Conservation (phyloP, 176 grass and related monocot species). For the Aegilops tauschii region DNA sequence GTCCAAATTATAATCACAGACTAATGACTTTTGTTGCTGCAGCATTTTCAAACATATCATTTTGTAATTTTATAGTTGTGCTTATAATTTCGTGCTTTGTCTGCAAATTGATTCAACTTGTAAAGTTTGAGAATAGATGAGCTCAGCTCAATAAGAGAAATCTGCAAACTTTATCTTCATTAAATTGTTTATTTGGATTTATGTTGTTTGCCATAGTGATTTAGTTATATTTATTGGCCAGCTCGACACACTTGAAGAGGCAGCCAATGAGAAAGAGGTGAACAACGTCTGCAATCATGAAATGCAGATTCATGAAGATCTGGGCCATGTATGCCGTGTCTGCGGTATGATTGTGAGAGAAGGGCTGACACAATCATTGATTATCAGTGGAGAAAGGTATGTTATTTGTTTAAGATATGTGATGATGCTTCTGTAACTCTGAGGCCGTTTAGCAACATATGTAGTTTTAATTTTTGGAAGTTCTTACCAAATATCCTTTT, state of each 20-base stretch:
- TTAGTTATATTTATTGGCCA: slow-evolving; percentile 24
- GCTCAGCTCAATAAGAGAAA: slow-evolving; percentile 9
- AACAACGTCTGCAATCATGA: slow-evolving; percentile 61
- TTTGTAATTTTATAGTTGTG: slow-evolving; percentile 30
- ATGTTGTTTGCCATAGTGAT: slow-evolving; percentile 21
- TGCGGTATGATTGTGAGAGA: slow-evolving; percentile 89
- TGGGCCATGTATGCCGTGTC: slow-evolving; percentile 80
- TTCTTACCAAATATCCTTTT: background rate
- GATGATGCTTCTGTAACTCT: background rate
- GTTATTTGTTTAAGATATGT: slow-evolving; percentile 21
- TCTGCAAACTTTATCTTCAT: slow-evolving; percentile 9
- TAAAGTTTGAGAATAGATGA: background rate
- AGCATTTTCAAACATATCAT: background rate
- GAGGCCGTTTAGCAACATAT: slow-evolving; percentile 14
- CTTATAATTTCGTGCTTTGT: background rate
- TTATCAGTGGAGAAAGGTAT: slow-evolving; percentile 91
- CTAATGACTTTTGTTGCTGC: background rate
- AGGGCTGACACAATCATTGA: slow-evolving; percentile 95
- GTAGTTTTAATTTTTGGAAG: background rate
- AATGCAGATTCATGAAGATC: slow-evolving; percentile 73
- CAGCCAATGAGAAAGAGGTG: slow-evolving; percentile 38
- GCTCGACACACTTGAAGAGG: slow-evolving; percentile 49
- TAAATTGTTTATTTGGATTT: slow-evolving; percentile 5
- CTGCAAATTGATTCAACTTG: background rate
- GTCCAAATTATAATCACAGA: slow-evolving; percentile 34